A percentile compares a stretch with the other conserved stretches of the same genome.
These are phyloP conservation scores for Peronospora belbahrii DNA, from an alignment of 352 stramenopile species.

Conservation along the genomic window DNA sequence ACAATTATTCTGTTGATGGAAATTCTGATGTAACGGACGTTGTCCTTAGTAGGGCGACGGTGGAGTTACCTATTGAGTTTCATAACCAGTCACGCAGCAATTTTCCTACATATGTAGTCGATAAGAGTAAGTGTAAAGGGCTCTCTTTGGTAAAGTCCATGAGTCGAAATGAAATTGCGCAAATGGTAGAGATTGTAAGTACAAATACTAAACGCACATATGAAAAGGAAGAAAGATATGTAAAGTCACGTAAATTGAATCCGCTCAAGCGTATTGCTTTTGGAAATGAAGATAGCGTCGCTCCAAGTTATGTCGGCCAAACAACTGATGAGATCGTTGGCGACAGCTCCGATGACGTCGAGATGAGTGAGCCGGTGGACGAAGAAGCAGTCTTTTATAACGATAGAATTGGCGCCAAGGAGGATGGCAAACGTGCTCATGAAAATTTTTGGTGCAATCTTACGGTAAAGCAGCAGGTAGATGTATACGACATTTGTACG, in stretches of 20 bases:
- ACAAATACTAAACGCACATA: slow-evolving; percentile 13
- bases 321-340: slow-evolving; percentile 21
- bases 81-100: not conserved
- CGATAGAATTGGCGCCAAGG: slow-evolving; percentile 5
- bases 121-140: not conserved
- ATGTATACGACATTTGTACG: slow-evolving; percentile 46
- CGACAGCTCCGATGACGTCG: slow-evolving; percentile 29
- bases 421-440: slow-evolving; percentile 13
- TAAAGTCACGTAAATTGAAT: not conserved
- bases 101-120: not conserved
- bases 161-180: not conserved
- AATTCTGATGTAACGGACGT: not conserved
- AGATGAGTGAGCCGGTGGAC: slow-evolving; percentile 21
- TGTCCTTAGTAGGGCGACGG: not conserved
- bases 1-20: not conserved
- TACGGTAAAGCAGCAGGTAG: slow-evolving; percentile 33
- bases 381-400: slow-evolving; percentile 17
- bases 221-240: slow-evolving; percentile 6
- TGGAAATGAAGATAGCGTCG: not conserved
- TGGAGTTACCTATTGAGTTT: not conserved
- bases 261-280: slow-evolving; percentile 20
- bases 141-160: not conserved
- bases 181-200: not conserved
- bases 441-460: slow-evolving; percentile 31
- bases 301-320: slow-evolving; percentile 9